These are phyloP conservation scores for Pythium guiyangense DNA, from an alignment of 352 stramenopile species.

Conservation along the genomic window DNA sequence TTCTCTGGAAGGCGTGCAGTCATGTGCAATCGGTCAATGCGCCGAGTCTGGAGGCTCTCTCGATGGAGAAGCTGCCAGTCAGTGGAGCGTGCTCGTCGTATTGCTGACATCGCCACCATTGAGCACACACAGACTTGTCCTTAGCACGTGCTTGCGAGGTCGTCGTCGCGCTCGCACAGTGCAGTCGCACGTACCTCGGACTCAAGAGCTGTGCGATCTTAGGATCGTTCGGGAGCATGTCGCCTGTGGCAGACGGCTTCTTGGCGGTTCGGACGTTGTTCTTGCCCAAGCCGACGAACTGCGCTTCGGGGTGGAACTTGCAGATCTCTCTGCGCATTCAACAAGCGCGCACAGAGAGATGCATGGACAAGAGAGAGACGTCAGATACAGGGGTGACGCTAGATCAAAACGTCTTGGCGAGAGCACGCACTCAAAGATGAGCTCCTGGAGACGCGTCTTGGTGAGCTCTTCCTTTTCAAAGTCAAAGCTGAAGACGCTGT, in stretches of 20 bases:
- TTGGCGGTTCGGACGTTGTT: not conserved
- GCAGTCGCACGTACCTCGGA: conserved; percentile 44
- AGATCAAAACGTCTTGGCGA: no score
- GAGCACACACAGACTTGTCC: no score
- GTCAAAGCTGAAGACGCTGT: conserved; percentile 80
- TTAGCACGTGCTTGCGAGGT: not conserved
- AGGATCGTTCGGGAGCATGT: conserved; percentile 13
- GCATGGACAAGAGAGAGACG: no score
- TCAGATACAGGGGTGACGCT: no score
- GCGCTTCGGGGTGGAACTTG: conserved; percentile 64
- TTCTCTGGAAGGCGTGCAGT: not conserved
- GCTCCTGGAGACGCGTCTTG: conserved; percentile 75
- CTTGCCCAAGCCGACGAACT: conserved; percentile 10
- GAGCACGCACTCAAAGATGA: conserved; percentile 78
- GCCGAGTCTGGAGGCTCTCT: no score
- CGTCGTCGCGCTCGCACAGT: not conserved
- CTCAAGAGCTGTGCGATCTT: conserved; percentile 49
- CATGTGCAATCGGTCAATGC: no score
- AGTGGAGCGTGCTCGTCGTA: conserved; percentile 10
- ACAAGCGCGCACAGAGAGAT: not conserved
- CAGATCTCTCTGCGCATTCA: conserved; percentile 30
- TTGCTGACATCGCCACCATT: conserved; percentile 5
- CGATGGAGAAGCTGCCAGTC: not conserved
- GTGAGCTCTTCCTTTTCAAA: conserved; percentile 87
- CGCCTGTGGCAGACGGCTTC: conserved; percentile 3